These are phyloP conservation scores for Sphagnum fallax DNA, from an alignment of 228 moss, liverwort and hornwort species.

Conservation along the genomic window DNA sequence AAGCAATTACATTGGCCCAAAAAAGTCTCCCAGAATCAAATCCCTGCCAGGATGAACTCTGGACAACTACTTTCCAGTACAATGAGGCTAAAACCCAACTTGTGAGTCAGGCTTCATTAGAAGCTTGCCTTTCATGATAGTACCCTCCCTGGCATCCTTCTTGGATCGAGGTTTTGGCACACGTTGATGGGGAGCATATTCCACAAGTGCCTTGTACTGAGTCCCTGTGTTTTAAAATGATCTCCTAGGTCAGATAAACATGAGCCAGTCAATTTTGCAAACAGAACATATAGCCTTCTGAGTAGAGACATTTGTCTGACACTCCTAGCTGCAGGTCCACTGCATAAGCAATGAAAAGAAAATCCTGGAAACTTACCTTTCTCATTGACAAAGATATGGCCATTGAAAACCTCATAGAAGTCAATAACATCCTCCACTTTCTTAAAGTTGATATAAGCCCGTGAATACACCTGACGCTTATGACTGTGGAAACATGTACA, in stretches of 20 bases:
- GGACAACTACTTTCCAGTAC: too few species aligned
- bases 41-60: too few species aligned
- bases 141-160: constrained; percentile 83
- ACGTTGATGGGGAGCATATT: constrained; percentile 89
- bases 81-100: too few species aligned
- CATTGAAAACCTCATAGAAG: constrained; percentile 55
- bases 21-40: too few species aligned
- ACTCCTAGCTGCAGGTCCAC: not conserved
- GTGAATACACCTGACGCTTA: constrained; percentile 42
- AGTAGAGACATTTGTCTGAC: not conserved
- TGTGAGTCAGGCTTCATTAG: not conserved
- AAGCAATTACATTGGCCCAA: too few species aligned
- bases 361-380: constrained; percentile 35
- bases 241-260: not conserved
- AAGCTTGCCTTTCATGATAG: constrained; percentile 58
- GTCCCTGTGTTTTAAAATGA: constrained; percentile 35
- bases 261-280: not conserved
- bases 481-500: constrained; percentile 18
- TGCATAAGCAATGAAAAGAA: not conserved
- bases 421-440: constrained; percentile 52
- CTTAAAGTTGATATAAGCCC: constrained; percentile 51
- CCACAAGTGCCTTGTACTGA: constrained; percentile 70
- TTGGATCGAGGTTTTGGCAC: constrained; percentile 82
- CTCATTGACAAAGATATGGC: constrained; percentile 83
- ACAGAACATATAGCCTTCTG: not conserved